phyloP scores from a whole-genome alignment of 2,329 filamentous ascomycete genomes.

The Zelopaecilomyces penicillatus region DNA sequence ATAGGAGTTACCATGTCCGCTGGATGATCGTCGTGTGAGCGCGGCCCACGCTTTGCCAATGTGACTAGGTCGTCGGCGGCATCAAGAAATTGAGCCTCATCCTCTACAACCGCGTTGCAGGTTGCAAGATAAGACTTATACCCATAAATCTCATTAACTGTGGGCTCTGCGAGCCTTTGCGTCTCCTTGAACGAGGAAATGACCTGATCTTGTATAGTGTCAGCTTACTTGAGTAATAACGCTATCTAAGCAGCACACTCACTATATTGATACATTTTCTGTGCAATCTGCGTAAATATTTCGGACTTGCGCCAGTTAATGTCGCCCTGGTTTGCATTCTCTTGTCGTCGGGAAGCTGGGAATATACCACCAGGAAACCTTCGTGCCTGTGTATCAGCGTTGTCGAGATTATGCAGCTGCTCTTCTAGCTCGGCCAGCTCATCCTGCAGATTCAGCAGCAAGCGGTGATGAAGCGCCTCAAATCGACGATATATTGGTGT shows the following conservation, averaged over 20 bases:
- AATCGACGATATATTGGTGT: conserved; percentile 75
- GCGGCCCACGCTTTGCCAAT: conserved; percentile 8
- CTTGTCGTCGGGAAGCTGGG: conserved; percentile 53
- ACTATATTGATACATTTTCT: conserved; percentile 63
- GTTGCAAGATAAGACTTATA: conserved; percentile 47
- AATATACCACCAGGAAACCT: conserved; percentile 34
- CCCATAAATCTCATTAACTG: conserved; percentile 36
- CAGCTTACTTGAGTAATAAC: neutral
- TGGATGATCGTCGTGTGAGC: conserved; percentile 5
- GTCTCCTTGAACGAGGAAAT: conserved; percentile 49
- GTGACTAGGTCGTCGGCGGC: conserved; percentile 46
- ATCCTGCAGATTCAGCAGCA: conserved; percentile 77
- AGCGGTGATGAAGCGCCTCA: conserved; percentile 69
- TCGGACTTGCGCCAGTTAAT: conserved; percentile 53
- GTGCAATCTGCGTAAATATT: conserved; percentile 53
- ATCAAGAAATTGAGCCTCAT: conserved; percentile 54
- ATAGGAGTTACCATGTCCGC: conserved; percentile 17
- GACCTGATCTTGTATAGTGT: conserved; percentile 40
- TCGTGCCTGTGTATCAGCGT: conserved; percentile 41
- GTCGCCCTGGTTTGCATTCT: conserved; percentile 45
- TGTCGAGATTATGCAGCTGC: conserved; percentile 62
- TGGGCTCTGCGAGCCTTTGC: conserved; percentile 41
- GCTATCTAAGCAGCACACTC: conserved; percentile 18
- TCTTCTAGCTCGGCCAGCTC: conserved; percentile 76
- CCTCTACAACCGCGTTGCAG: conserved; percentile 46